Evolutionary conservation across 2,329 filamentous ascomycete genomes (phyloP).

Genomic region (Cytospora mali): DNA sequence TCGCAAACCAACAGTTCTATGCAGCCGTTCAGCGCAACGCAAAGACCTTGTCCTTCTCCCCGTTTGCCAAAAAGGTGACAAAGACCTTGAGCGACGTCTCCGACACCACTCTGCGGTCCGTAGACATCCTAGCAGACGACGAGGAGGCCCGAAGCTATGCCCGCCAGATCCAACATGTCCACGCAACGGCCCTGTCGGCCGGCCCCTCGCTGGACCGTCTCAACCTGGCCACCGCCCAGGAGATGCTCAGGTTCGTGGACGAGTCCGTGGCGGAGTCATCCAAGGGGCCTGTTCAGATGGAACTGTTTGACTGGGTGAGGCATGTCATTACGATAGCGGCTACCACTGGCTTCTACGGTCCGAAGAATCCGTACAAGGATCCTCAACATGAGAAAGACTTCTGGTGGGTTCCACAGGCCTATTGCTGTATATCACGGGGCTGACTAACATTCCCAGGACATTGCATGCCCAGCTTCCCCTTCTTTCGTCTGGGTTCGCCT

Average conservation of each 20-base stretch:
- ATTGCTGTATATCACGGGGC: neutral
- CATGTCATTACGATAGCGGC: constrained; percentile 8
- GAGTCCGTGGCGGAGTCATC: neutral
- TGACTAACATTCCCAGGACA: neutral
- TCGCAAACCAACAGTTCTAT: constrained; percentile 17
- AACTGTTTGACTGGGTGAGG: constrained; percentile 8
- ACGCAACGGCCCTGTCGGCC: constrained; percentile 1
- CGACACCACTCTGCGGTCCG: neutral
- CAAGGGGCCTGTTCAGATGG: neutral
- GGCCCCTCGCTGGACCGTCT: constrained; percentile 16
- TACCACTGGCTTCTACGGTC: constrained; percentile 7
- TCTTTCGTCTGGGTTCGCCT: neutral
- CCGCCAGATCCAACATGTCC: constrained; percentile 2
- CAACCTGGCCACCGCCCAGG: constrained; percentile 7
- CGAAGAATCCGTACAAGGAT: constrained; percentile 11
- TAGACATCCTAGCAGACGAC: neutral
- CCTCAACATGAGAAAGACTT: constrained; percentile 20
- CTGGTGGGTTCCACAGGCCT: neutral
- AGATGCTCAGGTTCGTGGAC: constrained; percentile 11
- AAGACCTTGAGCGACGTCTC: constrained; percentile 1
- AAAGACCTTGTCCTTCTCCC: constrained; percentile 21
- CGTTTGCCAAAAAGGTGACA: constrained; percentile 7
- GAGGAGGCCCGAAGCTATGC: constrained; percentile 2
- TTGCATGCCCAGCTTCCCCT: neutral
- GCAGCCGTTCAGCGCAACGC: constrained; percentile 17